phyloP scores from a whole-genome alignment of 495 filamentous ascomycete species.

The Aspergillus sclerotiicarbonarius region DNA sequence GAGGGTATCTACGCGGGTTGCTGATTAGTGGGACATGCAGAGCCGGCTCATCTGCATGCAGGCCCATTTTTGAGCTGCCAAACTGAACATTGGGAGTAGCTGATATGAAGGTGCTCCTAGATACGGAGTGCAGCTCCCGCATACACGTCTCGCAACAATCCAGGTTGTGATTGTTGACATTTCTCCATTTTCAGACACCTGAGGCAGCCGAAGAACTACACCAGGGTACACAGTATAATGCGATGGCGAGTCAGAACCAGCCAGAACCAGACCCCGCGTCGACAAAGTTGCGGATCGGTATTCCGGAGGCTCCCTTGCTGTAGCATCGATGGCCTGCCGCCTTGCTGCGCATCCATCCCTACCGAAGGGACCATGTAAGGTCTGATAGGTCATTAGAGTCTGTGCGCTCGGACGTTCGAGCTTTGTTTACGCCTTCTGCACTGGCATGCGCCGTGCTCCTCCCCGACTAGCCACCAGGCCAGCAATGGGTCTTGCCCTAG shows the following conservation, averaged over 20 bases:
- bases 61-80: neutral
- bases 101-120: neutral
- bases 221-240: too few species aligned
- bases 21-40: neutral
- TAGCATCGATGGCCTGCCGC: slow-evolving; percentile 29
- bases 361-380: slow-evolving; percentile 47
- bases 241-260: slow-evolving; percentile 1
- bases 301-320: slow-evolving; percentile 37
- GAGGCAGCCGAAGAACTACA: neutral
- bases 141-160: too few species aligned
- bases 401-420: slow-evolving; percentile 30
- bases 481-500: slow-evolving; percentile 6
- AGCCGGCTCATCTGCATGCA: neutral
- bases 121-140: too few species aligned
- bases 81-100: neutral
- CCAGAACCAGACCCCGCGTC: slow-evolving; percentile 1
- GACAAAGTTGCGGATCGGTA: slow-evolving; percentile 20
- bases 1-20: too few species aligned
- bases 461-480: slow-evolving; percentile 28
- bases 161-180: too few species aligned
- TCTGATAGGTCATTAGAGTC: slow-evolving; percentile 43
- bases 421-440: slow-evolving; percentile 46
- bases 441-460: slow-evolving; percentile 41
- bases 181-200: neutral
- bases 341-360: slow-evolving; percentile 46